phyloP scores from a whole-genome alignment of 495 filamentous ascomycete species.

The Xylaria acuta region DNA sequence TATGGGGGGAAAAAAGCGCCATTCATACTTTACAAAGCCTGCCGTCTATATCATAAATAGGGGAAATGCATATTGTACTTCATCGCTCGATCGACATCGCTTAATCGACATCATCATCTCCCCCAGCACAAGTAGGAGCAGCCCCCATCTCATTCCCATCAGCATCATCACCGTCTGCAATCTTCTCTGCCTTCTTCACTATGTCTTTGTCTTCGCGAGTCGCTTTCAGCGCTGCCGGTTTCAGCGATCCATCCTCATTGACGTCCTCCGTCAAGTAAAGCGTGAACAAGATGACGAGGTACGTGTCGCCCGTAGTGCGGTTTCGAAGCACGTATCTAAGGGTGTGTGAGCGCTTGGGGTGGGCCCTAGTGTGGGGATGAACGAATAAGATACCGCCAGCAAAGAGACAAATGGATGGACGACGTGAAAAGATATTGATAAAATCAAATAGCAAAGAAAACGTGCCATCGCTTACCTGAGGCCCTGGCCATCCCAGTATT shows the following conservation, averaged over 20 bases:
- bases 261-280: slow-evolving; percentile 69
- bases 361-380: slow-evolving; percentile 29
- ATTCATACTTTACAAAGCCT: too few relatives aligned
- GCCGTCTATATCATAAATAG: not conserved
- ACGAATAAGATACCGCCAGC: slow-evolving; percentile 19
- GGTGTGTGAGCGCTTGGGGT: slow-evolving; percentile 64
- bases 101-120: slow-evolving; percentile 18
- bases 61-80: not conserved
- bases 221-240: slow-evolving; percentile 46
- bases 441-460: slow-evolving; percentile 1
- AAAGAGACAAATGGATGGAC: slow-evolving; percentile 14
- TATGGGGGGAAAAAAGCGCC: not conserved
- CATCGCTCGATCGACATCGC: too few relatives aligned
- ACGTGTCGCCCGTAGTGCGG: slow-evolving; percentile 67
- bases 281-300: slow-evolving; percentile 81
- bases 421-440: slow-evolving; percentile 27
- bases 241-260: slow-evolving; percentile 63
- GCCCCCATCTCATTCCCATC: not conserved
- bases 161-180: not conserved
- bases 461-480: slow-evolving; percentile 47
- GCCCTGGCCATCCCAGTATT: slow-evolving; percentile 80
- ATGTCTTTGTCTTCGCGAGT: slow-evolving; percentile 4
- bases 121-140: not conserved
- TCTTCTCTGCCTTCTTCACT: slow-evolving; percentile 1
- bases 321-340: slow-evolving; percentile 90